Evolutionary conservation across 1,139 yeast species (phyloP), one percentile per base, ranked within the genome.

Genomic region (Schwanniomyces etchellsii): DNA sequence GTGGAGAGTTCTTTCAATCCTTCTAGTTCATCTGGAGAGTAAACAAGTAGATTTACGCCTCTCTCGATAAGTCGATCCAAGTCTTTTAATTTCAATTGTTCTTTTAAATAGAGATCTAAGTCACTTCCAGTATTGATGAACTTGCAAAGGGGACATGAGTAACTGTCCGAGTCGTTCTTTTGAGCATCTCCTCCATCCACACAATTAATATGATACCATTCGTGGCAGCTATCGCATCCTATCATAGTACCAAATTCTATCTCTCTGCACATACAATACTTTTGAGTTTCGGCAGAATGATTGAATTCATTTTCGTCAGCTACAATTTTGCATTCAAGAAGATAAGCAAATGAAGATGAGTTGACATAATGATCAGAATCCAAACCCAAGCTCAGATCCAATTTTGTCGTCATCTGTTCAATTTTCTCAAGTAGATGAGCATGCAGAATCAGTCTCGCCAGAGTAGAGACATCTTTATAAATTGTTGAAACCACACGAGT

Each of bases 171-270:
- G 17, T 45, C 49, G 14, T 46, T 45, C 4, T 45, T 44, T 2
- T 35, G 35, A 16, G 7, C n/a, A 7, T n/a, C 21, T 18, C 9
- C n/a, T 7, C 7, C 7, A 18, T n/a, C 69, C 25, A 85, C 63
- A 55, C 95, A 86, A 21, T 60, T 63, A 30, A 73, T 71, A 49
- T 85, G 95, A 49, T 76, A 85, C 93, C 93, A 82, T 47, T 84
- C 94, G 31, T 74, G 70, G 52, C 95, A 85, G 17, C 52, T 53
- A 39, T 81, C 93, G 56, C 95, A 86, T 43, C 79, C 85, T 29
- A 83, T 73, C 94, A 85, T 83, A 0, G 72, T 63, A 2, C 88
- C 91, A 35, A 66, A 68, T 45, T 83, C 94, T 14, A 62, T 59
- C 34, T 69, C 73, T 26, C 94, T 70, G 52, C 95, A 85, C 30